These are phyloP conservation scores for Phytopythium aichiense DNA, from an alignment of 352 stramenopile genomes.

Conservation along the genomic window DNA sequence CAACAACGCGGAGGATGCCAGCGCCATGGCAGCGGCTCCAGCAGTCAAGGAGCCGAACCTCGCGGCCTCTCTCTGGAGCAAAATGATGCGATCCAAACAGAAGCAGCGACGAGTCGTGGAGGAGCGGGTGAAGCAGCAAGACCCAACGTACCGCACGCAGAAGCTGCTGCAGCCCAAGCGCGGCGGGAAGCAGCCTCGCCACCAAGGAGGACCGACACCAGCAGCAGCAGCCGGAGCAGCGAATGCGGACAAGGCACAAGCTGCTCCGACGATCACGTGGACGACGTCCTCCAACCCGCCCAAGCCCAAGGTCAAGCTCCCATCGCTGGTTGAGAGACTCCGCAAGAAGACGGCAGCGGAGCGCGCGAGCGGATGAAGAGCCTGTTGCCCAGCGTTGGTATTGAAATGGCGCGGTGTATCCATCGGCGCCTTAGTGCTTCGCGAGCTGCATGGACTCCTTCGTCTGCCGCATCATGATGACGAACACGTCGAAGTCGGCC, in stretches of 20 bases:
- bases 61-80: constrained; percentile 53
- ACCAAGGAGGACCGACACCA: background rate
- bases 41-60: constrained; percentile 25
- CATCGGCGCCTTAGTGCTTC: constrained; percentile 21
- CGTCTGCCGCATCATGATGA: constrained; percentile 82
- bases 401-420: background rate
- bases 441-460: constrained; percentile 60
- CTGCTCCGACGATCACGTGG: constrained; percentile 31
- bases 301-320: constrained; percentile 64
- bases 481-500: constrained; percentile 77
- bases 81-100: constrained; percentile 55
- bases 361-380: constrained; percentile 13
- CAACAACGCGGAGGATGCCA: background rate
- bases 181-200: constrained; percentile 1
- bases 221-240: constrained; percentile 6
- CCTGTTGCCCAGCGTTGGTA: background rate
- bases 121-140: constrained; percentile 36
- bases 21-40: background rate
- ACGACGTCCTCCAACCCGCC: constrained; percentile 33
- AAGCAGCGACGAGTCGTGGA: constrained; percentile 30
- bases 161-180: constrained; percentile 42
- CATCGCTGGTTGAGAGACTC: constrained; percentile 67
- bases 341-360: constrained; percentile 59
- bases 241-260: constrained; percentile 8
- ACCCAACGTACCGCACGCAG: constrained; percentile 50